These are phyloP conservation scores for Solanum pennellii DNA, from an alignment of 257 asterid genomes.

Conservation along the genomic window DNA sequence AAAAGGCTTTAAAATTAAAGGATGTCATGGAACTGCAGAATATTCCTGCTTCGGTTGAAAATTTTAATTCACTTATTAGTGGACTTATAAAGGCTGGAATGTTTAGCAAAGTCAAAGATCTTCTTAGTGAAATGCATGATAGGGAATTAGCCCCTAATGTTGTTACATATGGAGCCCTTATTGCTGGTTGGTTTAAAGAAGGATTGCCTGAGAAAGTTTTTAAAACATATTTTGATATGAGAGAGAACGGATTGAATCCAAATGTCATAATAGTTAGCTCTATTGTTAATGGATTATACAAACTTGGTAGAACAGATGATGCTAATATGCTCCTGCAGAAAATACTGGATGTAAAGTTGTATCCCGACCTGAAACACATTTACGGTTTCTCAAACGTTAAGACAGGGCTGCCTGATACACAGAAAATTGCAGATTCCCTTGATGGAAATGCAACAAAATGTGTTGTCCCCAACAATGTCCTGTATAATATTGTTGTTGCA, in stretches of 20 bases:
- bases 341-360: slow-evolving; percentile 38
- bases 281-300: slow-evolving; percentile 64
- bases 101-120: slow-evolving; percentile 24
- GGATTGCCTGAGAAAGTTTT: slow-evolving; percentile 63
- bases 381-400: slow-evolving; percentile 22
- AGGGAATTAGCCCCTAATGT: slow-evolving; percentile 41
- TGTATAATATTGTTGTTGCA: slow-evolving; percentile 68
- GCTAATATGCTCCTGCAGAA: slow-evolving; percentile 57
- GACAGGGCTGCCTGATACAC: slow-evolving; percentile 19
- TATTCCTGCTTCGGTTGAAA: slow-evolving; percentile 47
- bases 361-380: slow-evolving; percentile 32
- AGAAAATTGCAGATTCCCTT: slow-evolving; percentile 36
- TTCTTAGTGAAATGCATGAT: slow-evolving; percentile 42
- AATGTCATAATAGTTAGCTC: slow-evolving; percentile 56
- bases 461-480: slow-evolving; percentile 41
- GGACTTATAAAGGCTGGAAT: slow-evolving; percentile 59
- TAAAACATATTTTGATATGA: slow-evolving; percentile 70
- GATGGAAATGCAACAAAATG: slow-evolving; percentile 27
- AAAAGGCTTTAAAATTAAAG: slow-evolving; percentile 45
- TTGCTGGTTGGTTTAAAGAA: slow-evolving; percentile 70
- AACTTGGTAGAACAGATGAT: slow-evolving; percentile 47
- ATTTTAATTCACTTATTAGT: slow-evolving; percentile 66
- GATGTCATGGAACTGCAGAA: slow-evolving; percentile 42
- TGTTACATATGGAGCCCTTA: slow-evolving; percentile 78
- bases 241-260: slow-evolving; percentile 48